Percentiles rank a stretch among this genome's conserved stretches.
These are phyloP conservation scores for Xylariaceae sp. DNA, from an alignment of 2,329 filamentous ascomycete species.

Conservation along the genomic window DNA sequence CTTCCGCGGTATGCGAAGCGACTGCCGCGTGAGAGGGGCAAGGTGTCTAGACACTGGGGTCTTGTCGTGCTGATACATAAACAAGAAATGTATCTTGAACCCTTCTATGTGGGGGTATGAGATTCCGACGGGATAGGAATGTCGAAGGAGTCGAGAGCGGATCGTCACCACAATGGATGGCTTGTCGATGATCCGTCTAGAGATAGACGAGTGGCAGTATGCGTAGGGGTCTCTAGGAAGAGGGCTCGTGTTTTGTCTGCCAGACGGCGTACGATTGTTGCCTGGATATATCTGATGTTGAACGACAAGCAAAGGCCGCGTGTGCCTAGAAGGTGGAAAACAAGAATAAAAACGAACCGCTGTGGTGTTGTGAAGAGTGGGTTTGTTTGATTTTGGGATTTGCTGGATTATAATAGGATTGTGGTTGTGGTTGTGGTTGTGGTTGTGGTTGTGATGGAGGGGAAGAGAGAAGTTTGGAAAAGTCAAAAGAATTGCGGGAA, in stretches of 20 bases:
- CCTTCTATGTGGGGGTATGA: constrained; percentile 42
- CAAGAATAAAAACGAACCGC: constrained; percentile 11
- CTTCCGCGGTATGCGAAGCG: constrained; percentile 95
- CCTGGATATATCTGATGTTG: neutral
- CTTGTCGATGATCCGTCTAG: constrained; percentile 22
- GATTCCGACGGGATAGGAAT: constrained; percentile 22
- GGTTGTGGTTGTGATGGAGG: constrained; percentile 1
- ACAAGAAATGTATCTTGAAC: constrained; percentile 63
- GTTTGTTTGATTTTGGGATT: constrained; percentile 6
- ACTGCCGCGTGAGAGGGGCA: constrained; percentile 93
- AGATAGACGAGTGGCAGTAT: neutral
- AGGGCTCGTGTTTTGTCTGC: neutral
- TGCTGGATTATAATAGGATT: constrained; percentile 21
- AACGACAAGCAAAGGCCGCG: constrained; percentile 21
- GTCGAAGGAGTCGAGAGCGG: constrained; percentile 22
- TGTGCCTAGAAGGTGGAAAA: constrained; percentile 8
- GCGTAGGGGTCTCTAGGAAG: constrained; percentile 14
- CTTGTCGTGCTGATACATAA: constrained; percentile 98
- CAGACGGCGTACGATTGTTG: neutral
- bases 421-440: constrained; percentile 21
- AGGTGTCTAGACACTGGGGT: constrained; percentile 86
- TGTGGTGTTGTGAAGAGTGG: constrained; percentile 17
- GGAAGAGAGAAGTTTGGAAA: constrained; percentile 25
- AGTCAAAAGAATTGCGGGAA: constrained; percentile 19
- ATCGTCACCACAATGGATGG: constrained; percentile 22